Evolutionary conservation across 2,329 filamentous ascomycete genomes (phyloP).

Genomic region (Penicillium sp.): DNA sequence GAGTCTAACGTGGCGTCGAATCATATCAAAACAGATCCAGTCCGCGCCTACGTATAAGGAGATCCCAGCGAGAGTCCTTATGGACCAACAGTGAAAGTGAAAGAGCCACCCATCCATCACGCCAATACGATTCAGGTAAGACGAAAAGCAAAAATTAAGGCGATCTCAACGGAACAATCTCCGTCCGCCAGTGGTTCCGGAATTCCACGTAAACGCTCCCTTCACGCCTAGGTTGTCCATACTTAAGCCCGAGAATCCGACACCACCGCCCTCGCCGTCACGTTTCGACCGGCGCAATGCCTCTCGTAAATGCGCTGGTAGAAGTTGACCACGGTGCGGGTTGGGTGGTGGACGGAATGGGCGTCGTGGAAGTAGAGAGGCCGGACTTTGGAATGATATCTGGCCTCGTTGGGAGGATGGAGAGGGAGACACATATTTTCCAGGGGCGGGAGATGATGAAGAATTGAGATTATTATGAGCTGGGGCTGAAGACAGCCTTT

Average conservation of each 20-base stretch:
- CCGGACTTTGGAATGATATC: constrained; percentile 10
- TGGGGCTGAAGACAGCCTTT: constrained; percentile 12
- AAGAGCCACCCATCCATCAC: too few species aligned
- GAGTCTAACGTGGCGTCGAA: constrained; percentile 3
- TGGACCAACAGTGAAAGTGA: too few species aligned
- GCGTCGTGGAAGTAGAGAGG: constrained; percentile 22
- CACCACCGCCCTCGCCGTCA: constrained; percentile 49
- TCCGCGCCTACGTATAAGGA: not conserved
- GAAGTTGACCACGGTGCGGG: constrained; percentile 47
- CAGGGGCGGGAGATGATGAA: constrained; percentile 8
- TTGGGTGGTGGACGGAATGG: constrained; percentile 43
- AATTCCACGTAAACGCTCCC: constrained; percentile 45
- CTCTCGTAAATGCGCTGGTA: constrained; percentile 51
- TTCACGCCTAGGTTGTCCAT: constrained; percentile 45
- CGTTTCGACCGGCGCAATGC: constrained; percentile 49
- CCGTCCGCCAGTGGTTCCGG: constrained; percentile 41
- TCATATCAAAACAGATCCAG: not conserved
- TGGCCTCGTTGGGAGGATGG: constrained; percentile 3
- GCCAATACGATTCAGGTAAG: too few species aligned
- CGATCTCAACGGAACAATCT: constrained; percentile 44
- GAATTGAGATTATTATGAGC: constrained; percentile 13
- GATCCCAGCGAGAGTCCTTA: not conserved
- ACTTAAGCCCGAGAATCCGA: constrained; percentile 49
- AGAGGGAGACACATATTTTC: constrained; percentile 9
- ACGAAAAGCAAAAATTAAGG: constrained; percentile 1